Conservation (phyloP, 306 rosid genomes). For the Quercus wislizeni region DNA sequence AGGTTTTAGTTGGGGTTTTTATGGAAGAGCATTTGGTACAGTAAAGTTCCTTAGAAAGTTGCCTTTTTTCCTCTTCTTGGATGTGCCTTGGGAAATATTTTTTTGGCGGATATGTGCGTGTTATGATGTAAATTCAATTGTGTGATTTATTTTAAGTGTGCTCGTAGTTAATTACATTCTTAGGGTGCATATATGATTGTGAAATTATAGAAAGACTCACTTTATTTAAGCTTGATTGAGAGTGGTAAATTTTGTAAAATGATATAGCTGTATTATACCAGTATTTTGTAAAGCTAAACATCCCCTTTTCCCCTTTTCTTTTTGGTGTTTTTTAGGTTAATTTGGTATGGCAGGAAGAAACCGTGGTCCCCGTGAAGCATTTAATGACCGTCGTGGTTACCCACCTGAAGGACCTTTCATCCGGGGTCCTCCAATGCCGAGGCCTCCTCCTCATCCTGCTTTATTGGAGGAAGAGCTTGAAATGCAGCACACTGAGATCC, state of each 20-base stretch:
- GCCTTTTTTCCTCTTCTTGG: too few species aligned
- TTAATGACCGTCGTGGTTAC: conserved; percentile 60
- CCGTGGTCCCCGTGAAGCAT: conserved; percentile 50
- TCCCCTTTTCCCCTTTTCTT: neutral
- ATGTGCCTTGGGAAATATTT: too few species aligned
- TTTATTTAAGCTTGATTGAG: neutral
- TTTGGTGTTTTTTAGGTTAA: conserved; percentile 30
- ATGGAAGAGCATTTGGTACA: too few species aligned
- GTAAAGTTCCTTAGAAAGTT: too few species aligned
- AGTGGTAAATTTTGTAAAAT: neutral
- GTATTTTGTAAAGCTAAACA: neutral
- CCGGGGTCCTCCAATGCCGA: conserved; percentile 60
- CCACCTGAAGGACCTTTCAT: conserved; percentile 57
- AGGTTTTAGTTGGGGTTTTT: too few species aligned
- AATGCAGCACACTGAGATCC: conserved; percentile 59
- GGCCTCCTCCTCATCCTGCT: conserved; percentile 63
- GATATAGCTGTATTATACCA: neutral
- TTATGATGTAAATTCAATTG: too few species aligned
- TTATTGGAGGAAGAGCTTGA: conserved; percentile 85
- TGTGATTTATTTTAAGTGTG: too few species aligned
- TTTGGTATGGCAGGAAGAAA: conserved; percentile 64
- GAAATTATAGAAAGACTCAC: neutral
- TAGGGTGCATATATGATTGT: neutral
- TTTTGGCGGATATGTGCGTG: too few species aligned
- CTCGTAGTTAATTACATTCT: too few species aligned